These are phyloP conservation scores for Phytophthora multivora DNA, from an alignment of 352 stramenopile species.

Conservation along the genomic window DNA sequence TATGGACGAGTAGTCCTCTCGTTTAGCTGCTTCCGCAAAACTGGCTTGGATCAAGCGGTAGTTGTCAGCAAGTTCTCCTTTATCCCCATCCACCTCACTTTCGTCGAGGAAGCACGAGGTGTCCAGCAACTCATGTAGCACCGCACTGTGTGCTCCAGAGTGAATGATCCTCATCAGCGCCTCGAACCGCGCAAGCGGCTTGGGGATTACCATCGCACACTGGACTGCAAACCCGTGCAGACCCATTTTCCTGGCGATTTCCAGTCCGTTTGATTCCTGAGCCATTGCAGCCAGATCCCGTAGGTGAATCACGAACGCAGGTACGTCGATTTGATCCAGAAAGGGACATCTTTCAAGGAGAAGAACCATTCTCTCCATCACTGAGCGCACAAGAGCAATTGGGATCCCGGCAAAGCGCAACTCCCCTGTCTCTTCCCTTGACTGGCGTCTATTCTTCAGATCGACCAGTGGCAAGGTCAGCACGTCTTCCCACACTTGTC, in stretches of 20 bases:
- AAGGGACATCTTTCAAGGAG: slow-evolving; percentile 65
- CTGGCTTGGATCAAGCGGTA: slow-evolving; percentile 43
- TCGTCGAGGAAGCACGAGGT: slow-evolving; percentile 39
- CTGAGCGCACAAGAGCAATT: slow-evolving; percentile 17
- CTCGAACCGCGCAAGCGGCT: slow-evolving; percentile 40
- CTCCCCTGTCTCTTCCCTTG: background rate
- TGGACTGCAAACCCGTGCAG: slow-evolving; percentile 51
- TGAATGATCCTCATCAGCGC: slow-evolving; percentile 48
- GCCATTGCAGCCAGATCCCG: slow-evolving; percentile 40
- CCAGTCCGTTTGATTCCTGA: slow-evolving; percentile 15
- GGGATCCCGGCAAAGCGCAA: slow-evolving; percentile 30
- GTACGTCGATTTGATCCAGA: slow-evolving; percentile 60
- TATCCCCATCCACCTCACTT: slow-evolving; percentile 3
- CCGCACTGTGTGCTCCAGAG: slow-evolving; percentile 45
- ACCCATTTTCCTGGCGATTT: slow-evolving; percentile 27
- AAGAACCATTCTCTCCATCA: slow-evolving; percentile 39
- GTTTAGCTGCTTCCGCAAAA: slow-evolving; percentile 43
- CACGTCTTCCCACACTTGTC: slow-evolving; percentile 47
- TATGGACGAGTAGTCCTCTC: slow-evolving; percentile 28
- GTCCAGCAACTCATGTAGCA: slow-evolving; percentile 46
- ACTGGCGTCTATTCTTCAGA: slow-evolving; percentile 15
- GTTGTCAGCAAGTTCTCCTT: slow-evolving; percentile 36
- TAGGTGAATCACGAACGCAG: slow-evolving; percentile 53
- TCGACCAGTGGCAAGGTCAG: slow-evolving; percentile 28
- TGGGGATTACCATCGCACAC: slow-evolving; percentile 55